Evolutionary conservation across 2,329 filamentous ascomycete species (phyloP).

Genomic region (Sclerotinia spermophila): DNA sequence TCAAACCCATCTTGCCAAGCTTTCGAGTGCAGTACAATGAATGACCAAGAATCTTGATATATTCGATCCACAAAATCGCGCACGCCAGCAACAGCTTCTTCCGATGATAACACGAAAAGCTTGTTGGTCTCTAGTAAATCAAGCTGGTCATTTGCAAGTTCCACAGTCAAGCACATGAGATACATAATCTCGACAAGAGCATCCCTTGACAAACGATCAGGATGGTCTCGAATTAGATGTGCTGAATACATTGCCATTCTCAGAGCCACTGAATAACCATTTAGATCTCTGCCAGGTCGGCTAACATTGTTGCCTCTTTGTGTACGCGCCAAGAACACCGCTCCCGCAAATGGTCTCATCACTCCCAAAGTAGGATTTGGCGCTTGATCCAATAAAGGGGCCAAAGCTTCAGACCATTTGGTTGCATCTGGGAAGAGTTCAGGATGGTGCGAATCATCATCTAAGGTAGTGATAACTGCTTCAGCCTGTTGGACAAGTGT

Average conservation of each 20-base stretch:
- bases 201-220: constrained; percentile 41
- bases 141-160: constrained; percentile 52
- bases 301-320: constrained; percentile 28
- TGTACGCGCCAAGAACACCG: constrained; percentile 57
- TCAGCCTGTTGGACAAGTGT: constrained; percentile 51
- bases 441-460: constrained; percentile 34
- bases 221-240: constrained; percentile 49
- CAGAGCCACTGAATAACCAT: constrained; percentile 68
- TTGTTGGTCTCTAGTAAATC: constrained; percentile 44
- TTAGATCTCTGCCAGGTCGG: constrained; percentile 53
- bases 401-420: constrained; percentile 64
- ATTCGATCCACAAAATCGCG: background rate
- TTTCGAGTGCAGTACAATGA: constrained; percentile 41
- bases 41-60: constrained; percentile 15
- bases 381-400: constrained; percentile 48
- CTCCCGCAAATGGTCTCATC: constrained; percentile 68
- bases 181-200: constrained; percentile 50
- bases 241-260: constrained; percentile 71
- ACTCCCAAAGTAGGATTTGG: constrained; percentile 67
- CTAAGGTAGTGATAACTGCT: constrained; percentile 40
- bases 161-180: constrained; percentile 48
- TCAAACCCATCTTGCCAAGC: constrained; percentile 40
- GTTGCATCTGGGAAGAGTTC: constrained; percentile 60
- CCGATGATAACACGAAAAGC: constrained; percentile 45
- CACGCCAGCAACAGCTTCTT: constrained; percentile 36